These are phyloP conservation scores for Aspergillus cristatus DNA, from an alignment of 495 filamentous ascomycete genomes.

Conservation along the genomic window DNA sequence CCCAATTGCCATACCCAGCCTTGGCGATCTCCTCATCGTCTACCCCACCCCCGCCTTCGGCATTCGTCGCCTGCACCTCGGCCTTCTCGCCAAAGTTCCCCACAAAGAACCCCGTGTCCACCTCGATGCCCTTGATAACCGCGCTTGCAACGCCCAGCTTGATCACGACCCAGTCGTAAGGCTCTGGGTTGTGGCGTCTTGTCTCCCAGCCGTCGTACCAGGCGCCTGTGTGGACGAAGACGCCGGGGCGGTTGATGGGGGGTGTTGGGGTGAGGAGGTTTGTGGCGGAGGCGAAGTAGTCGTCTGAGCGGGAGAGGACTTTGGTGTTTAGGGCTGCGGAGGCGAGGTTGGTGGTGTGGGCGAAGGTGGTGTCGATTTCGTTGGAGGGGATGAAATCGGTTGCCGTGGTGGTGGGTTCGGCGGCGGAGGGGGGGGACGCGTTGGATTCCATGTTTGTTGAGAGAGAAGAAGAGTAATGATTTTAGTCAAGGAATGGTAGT, in stretches of 20 bases:
- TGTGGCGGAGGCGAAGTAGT: conserved; percentile 78
- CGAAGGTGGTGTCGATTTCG: conserved; percentile 63
- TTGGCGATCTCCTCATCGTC: conserved; percentile 51
- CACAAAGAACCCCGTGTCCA: conserved; percentile 79
- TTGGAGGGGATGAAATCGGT: conserved; percentile 37
- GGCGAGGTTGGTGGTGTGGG: conserved; percentile 57
- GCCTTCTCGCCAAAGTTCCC: conserved; percentile 84
- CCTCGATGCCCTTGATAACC: conserved; percentile 66
- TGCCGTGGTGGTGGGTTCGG: too few relatives aligned
- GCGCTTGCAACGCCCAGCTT: conserved; percentile 71
- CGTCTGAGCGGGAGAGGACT: conserved; percentile 69
- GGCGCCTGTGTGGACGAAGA: conserved; percentile 76
- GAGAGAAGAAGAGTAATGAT: too few relatives aligned
- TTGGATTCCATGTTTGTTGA: too few relatives aligned
- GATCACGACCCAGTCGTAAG: conserved; percentile 80
- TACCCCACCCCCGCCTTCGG: conserved; percentile 37
- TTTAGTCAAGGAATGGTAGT: too few relatives aligned
- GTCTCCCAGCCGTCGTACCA: conserved; percentile 99
- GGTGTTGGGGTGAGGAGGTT: conserved; percentile 70
- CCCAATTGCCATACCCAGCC: conserved; percentile 56
- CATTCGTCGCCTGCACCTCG: conserved; percentile 70
- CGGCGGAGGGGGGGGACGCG: too few relatives aligned
- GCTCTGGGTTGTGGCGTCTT: conserved; percentile 68
- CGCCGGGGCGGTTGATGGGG: conserved; percentile 67
- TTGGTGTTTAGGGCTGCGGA: conserved; percentile 63